phyloP scores from a whole-genome alignment of 208 protist species.

The Trypanosoma cruzi region DNA sequence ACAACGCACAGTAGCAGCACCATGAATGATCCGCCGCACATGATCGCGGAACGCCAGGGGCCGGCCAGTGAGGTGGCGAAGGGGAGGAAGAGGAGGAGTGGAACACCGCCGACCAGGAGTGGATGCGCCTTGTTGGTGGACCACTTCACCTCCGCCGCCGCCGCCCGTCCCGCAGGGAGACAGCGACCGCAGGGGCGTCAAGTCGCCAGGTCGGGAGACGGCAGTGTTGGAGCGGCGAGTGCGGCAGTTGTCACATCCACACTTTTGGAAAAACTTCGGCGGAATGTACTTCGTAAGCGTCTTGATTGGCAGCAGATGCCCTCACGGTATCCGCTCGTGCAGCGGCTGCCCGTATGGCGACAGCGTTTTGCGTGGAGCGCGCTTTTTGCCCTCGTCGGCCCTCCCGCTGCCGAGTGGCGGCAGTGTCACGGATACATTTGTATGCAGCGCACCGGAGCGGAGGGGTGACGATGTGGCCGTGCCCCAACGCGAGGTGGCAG shows the following conservation, averaged over 20 bases:
- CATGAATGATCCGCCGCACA: slow-evolving; percentile 6
- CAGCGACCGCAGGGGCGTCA: background rate
- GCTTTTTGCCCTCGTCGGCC: slow-evolving; percentile 17
- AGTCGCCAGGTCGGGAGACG: too few species aligned
- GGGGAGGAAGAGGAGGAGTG: background rate
- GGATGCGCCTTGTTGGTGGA: background rate
- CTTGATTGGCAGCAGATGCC: slow-evolving; percentile 16
- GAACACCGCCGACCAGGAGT: background rate
- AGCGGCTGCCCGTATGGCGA: slow-evolving; percentile 16
- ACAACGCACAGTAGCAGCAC: background rate
- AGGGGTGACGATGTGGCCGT: slow-evolving; percentile 70
- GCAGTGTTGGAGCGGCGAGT: background rate
- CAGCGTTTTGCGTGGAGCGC: slow-evolving; percentile 12
- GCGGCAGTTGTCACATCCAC: slow-evolving; percentile 3
- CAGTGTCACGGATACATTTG: slow-evolving; percentile 28
- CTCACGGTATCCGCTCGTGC: background rate
- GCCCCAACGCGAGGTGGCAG: slow-evolving; percentile 56
- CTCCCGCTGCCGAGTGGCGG: background rate
- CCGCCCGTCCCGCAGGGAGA: background rate
- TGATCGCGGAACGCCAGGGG: slow-evolving; percentile 3
- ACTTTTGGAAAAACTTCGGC: slow-evolving; percentile 17
- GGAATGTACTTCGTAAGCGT: slow-evolving; percentile 19
- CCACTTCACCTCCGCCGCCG: slow-evolving; percentile 11
- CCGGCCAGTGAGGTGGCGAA: background rate
- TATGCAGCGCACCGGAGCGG: slow-evolving; percentile 57